Evolutionary conservation across 2,329 filamentous ascomycete species (phyloP), one percentile per base, ranked within the genome.

Genomic region (Capronia coronata): DNA sequence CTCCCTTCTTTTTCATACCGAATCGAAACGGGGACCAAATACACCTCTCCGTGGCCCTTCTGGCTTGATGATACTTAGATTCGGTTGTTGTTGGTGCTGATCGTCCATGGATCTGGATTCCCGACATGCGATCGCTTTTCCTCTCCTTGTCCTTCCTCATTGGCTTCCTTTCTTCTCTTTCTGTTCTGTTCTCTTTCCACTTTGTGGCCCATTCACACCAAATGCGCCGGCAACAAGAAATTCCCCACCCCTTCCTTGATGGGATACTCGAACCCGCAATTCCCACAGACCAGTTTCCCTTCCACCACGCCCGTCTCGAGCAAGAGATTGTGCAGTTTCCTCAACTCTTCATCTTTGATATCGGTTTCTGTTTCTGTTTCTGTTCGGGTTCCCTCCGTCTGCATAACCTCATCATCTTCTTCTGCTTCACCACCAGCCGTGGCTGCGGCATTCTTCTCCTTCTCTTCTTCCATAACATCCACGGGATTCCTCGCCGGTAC

Each of bases 191-290:
- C n/a, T n/a, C n/a, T n/a, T n/a, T n/a, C n/a, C n/a, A n/a, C n/a
- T n/a, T n/a, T n/a, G n/a, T n/a, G n/a, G n/a, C n/a, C n/a, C n/a
- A n/a, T n/a, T 61, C 59, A 62, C 49, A 62, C 93, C 68, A 98
- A 71, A 73, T 98, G 93, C 62, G 86, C 93, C 10, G 93, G 93
- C 60, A 98, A 71, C 65, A 98, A 71, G 64, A 98, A 98, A 69
- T 97, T 97, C 52, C 89, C 88, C 67, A 97, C 95, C 3, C 93
- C 93, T 70, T 98, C 91, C 66, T 93, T 90, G 56, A 98, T 84
- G 51, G 82, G 82, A 69, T 97, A 98, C 73, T 94, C 87, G 66
- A 97, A 91, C 41, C 86, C 87, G 65, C 93, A 98, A 68, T 86
- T 86, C 41, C 80, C 89, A 67, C 93, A 98, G 3, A 90, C 86